Conservation (phyloP, 1,139 yeast genomes). For the Geotrichum klebahnii region DNA sequence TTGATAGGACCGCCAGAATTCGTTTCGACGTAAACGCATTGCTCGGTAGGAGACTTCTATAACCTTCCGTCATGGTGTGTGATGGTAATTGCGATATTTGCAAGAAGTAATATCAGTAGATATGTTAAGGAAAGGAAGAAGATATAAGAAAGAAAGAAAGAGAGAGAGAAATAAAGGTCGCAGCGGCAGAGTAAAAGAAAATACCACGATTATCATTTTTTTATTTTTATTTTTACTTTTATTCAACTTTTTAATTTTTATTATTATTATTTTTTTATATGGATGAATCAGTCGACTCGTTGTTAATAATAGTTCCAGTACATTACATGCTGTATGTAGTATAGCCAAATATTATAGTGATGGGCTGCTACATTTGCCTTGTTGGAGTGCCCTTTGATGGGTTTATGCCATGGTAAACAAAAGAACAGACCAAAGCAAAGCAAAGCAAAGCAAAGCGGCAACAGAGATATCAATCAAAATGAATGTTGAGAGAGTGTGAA, state of each 20-base stretch:
- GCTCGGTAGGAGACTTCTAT: background rate
- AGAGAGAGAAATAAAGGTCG: background rate
- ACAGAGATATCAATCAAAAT: too few relatives aligned
- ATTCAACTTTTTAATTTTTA: background rate
- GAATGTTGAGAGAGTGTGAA: too few relatives aligned
- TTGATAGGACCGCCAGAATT: conserved; percentile 6
- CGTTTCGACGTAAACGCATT: conserved; percentile 2
- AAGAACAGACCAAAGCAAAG: too few relatives aligned
- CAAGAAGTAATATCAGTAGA: background rate
- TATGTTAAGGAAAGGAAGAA: background rate
- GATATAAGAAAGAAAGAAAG: background rate
- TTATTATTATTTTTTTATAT: too few relatives aligned
- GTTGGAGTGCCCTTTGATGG: too few relatives aligned
- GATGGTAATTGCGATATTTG: background rate
- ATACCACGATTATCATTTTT: background rate
- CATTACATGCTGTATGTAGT: too few relatives aligned
- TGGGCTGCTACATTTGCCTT: too few relatives aligned
- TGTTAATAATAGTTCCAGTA: background rate
- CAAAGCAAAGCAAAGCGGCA: too few relatives aligned
- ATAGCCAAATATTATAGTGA: too few relatives aligned
- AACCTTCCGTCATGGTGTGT: background rate
- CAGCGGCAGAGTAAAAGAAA: background rate
- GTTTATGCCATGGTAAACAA: too few relatives aligned
- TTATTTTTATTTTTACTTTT: background rate
- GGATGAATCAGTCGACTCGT: too few relatives aligned